phyloP scores from a whole-genome alignment of 306 rosid species.

The Gastrolobium bilobum region DNA sequence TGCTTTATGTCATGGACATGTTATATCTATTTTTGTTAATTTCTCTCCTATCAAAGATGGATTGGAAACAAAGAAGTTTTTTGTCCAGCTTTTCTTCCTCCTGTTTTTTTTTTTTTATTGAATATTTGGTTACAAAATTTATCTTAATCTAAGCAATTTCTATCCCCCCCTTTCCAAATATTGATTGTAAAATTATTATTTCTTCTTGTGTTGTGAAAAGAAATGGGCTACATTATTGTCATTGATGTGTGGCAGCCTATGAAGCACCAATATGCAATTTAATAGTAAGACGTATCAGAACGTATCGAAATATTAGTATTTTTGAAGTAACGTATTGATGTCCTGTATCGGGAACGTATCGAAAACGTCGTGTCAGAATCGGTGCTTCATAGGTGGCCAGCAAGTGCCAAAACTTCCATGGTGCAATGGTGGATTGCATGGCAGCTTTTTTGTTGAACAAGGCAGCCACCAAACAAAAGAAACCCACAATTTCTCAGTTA shows the following conservation, averaged over 20 bases:
- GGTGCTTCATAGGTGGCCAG: too few species aligned
- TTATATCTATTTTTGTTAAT: not conserved
- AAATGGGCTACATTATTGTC: not conserved
- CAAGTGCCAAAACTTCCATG: not conserved
- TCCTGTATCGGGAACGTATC: too few species aligned
- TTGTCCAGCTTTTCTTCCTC: not conserved
- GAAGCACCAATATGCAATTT: too few species aligned
- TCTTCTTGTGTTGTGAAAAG: not conserved
- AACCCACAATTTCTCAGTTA: not conserved
- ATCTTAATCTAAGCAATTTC: not conserved
- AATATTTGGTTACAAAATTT: not conserved
- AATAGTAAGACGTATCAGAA: too few species aligned
- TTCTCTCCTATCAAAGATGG: not conserved
- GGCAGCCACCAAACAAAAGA: not conserved
- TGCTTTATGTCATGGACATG: not conserved
- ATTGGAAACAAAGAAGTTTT: not conserved
- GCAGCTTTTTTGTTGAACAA: not conserved
- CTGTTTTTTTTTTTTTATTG: not conserved
- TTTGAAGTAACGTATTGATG: too few species aligned
- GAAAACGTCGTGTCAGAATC: too few species aligned
- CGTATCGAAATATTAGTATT: too few species aligned
- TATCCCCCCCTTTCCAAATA: not conserved
- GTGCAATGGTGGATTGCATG: constrained; percentile 1
- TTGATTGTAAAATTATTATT: not conserved
- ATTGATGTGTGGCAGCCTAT: not conserved